Percentiles rank a stretch among this genome's conserved stretches.
Conservation (phyloP, 2,329 filamentous ascomycete genomes). For the Rugonectria rugulosa region DNA sequence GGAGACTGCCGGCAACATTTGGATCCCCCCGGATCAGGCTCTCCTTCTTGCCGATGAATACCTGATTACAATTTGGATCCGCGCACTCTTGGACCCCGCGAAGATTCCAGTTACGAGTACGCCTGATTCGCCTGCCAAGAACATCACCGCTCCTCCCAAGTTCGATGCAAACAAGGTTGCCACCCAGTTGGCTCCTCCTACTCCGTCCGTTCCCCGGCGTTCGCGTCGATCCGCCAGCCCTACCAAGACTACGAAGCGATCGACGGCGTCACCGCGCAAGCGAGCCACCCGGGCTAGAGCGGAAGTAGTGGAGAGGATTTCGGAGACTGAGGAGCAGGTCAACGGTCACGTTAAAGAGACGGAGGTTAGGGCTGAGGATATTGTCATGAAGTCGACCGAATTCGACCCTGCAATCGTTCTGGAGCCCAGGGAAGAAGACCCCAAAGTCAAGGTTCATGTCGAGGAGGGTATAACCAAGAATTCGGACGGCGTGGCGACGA, state of each 20-base stretch:
- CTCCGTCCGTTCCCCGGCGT: conserved; percentile 56
- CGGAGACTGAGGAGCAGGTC: conserved; percentile 39
- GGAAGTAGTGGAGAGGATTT: conserved; percentile 45
- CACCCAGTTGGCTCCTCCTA: conserved; percentile 57
- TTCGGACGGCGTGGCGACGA: conserved; percentile 67
- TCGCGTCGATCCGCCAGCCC: conserved; percentile 66
- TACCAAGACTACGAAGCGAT: conserved; percentile 56
- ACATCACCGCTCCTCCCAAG: conserved; percentile 81
- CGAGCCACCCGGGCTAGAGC: conserved; percentile 55
- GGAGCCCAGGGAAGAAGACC: conserved; percentile 62
- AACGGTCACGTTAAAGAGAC: conserved; percentile 43
- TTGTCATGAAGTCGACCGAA: conserved; percentile 56
- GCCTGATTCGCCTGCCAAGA: conserved; percentile 74
- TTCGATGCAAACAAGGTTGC: conserved; percentile 66
- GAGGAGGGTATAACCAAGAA: conserved; percentile 67
- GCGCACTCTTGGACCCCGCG: conserved; percentile 87
- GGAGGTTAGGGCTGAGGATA: conserved; percentile 43
- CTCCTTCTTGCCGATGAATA: conserved; percentile 88
- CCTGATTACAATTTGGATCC: conserved; percentile 84
- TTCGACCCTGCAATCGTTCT: conserved; percentile 58
- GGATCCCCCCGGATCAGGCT: conserved; percentile 87
- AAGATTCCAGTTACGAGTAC: conserved; percentile 71
- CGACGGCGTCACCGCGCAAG: conserved; percentile 63
- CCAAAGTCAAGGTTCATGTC: conserved; percentile 73
- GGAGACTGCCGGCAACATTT: conserved; percentile 95